These are phyloP conservation scores for Hypoxylon sp. DNA, from an alignment of 2,329 filamentous ascomycete genomes.

Conservation along the genomic window DNA sequence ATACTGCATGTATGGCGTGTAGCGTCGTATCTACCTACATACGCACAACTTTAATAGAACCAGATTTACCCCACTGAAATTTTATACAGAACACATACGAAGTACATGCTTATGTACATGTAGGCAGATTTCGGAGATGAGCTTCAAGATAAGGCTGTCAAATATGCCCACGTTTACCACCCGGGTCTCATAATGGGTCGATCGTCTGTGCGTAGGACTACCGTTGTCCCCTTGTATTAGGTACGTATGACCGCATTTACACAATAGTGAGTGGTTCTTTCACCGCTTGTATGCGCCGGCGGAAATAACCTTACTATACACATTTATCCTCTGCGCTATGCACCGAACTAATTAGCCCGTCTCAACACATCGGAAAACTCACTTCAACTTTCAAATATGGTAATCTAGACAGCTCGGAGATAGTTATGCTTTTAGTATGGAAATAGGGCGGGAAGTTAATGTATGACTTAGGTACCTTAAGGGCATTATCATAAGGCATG, in stretches of 20 bases:
- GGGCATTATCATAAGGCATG: background rate
- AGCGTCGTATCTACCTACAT: background rate
- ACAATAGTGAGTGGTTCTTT: background rate
- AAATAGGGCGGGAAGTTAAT: background rate
- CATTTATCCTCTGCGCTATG: background rate
- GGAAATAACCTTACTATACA: background rate
- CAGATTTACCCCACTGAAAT: background rate
- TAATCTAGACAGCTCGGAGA: background rate
- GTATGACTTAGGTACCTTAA: background rate
- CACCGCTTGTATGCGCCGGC: background rate
- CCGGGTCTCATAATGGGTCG: background rate
- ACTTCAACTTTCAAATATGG: background rate
- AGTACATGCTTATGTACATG: background rate
- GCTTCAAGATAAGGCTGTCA: background rate
- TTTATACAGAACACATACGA: background rate
- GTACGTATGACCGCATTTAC: background rate
- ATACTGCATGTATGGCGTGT: background rate
- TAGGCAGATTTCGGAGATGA: background rate
- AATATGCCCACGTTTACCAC: background rate
- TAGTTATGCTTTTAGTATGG: background rate
- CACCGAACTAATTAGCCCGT: background rate
- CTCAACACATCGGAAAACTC: background rate
- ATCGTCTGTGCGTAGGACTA: background rate
- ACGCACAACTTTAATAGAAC: background rate
- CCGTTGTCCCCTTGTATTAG: background rate